A percentile compares a stretch with the other conserved stretches of the same genome.
Conservation (phyloP, 768 basidiomycete species). For the Trametes punicea region DNA sequence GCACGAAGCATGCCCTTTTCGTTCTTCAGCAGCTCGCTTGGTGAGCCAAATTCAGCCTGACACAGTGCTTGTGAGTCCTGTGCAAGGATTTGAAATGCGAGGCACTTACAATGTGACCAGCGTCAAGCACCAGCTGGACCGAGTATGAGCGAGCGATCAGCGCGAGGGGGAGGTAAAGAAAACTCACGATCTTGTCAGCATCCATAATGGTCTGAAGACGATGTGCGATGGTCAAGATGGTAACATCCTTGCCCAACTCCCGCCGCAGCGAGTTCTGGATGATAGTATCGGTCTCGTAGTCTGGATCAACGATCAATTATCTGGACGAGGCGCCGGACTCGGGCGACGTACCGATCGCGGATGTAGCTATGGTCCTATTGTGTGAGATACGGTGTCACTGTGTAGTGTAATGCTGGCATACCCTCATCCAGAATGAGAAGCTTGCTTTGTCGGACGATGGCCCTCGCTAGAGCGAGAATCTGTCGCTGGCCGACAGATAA, state of each 20-base stretch:
- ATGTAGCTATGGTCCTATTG: conserved; percentile 34
- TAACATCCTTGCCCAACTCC: conserved; percentile 37
- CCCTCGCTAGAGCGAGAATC: conserved; percentile 57
- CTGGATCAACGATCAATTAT: conserved; percentile 18
- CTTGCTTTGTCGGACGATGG: conserved; percentile 53
- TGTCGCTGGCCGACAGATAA: conserved; percentile 57
- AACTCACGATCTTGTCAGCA: conserved; percentile 50
- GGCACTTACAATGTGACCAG: conserved; percentile 37
- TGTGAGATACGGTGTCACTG: neutral
- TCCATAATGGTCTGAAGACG: conserved; percentile 46
- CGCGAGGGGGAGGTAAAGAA: neutral
- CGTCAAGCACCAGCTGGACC: conserved; percentile 41
- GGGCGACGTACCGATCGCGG: conserved; percentile 37
- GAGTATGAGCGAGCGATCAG: neutral
- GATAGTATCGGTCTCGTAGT: conserved; percentile 43
- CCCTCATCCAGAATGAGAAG: conserved; percentile 58
- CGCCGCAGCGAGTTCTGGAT: conserved; percentile 43
- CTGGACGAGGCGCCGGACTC: neutral
- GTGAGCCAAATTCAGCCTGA: conserved; percentile 50
- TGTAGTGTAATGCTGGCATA: conserved; percentile 5
- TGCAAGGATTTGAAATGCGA: neutral
- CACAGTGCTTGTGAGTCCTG: neutral
- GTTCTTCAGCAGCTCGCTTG: conserved; percentile 47
- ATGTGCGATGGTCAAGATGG: conserved; percentile 48
- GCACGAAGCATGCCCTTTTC: conserved; percentile 49